Conservation (phyloP, 2,329 filamentous ascomycete genomes). For the Sclerotinia minor region DNA sequence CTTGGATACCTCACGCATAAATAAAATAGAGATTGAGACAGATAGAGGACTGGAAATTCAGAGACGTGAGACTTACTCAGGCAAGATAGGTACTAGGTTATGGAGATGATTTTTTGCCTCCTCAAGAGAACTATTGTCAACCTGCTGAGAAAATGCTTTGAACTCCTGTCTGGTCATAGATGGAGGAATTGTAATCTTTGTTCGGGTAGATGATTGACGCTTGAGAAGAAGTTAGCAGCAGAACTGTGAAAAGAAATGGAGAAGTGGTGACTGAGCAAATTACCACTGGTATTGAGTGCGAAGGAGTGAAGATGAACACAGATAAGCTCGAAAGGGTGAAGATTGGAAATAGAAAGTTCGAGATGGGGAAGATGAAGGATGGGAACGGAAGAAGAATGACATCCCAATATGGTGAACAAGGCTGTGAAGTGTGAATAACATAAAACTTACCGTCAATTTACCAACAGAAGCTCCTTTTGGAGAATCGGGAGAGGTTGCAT, state of each 20-base stretch:
- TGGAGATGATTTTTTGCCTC: conserved; percentile 19
- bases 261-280: neutral
- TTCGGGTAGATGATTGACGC: conserved; percentile 7
- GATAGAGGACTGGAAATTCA: neutral
- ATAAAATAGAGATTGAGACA: neutral
- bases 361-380: neutral
- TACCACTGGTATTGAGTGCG: too few relatives aligned
- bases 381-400: neutral
- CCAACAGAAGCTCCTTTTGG: neutral
- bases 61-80: neutral
- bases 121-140: neutral
- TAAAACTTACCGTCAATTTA: conserved; percentile 15
- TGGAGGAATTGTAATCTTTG: neutral
- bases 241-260: neutral
- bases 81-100: conserved; percentile 8
- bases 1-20: neutral
- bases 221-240: conserved; percentile 2
- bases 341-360: neutral
- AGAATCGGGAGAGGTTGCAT: neutral
- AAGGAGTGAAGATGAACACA: neutral
- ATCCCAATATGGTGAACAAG: neutral
- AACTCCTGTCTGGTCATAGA: conserved; percentile 7
- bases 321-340: neutral
- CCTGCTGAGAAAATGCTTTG: conserved; percentile 7
- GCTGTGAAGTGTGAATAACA: neutral